Conservation (phyloP, 2,329 filamentous ascomycete species). For the Stachybotrys chartarum region DNA sequence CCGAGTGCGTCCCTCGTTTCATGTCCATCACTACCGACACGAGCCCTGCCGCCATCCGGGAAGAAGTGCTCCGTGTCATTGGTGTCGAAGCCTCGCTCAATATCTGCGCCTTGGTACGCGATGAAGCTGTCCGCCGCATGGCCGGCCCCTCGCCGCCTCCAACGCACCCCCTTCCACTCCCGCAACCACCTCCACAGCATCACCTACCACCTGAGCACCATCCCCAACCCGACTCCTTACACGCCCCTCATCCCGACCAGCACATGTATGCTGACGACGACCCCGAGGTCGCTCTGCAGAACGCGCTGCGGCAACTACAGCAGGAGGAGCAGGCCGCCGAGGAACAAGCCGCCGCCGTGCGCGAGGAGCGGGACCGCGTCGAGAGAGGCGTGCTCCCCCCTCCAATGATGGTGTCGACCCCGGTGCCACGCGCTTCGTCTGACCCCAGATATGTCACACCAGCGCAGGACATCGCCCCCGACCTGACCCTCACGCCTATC, state of each 20-base stretch:
- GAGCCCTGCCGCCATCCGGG: constrained; percentile 51
- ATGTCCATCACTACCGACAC: constrained; percentile 52
- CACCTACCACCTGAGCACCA: neutral
- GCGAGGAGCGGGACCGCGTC: constrained; percentile 43
- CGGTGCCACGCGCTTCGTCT: constrained; percentile 17
- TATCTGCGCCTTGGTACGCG: constrained; percentile 49
- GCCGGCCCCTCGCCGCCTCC: constrained; percentile 3
- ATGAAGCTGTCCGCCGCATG: constrained; percentile 44
- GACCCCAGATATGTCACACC: constrained; percentile 27
- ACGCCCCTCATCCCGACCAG: constrained; percentile 23
- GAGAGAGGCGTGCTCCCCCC: constrained; percentile 27
- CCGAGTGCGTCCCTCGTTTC: constrained; percentile 52
- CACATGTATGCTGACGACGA: constrained; percentile 44
- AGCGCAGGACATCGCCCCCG: constrained; percentile 25
- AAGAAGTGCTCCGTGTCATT: constrained; percentile 47
- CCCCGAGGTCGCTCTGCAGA: constrained; percentile 51
- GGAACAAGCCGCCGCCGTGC: constrained; percentile 46
- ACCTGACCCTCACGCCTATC: constrained; percentile 49
- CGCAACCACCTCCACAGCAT: constrained; percentile 16
- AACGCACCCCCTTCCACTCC: constrained; percentile 10
- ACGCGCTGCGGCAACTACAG: constrained; percentile 50
- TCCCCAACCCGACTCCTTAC: constrained; percentile 12
- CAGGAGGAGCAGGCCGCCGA: constrained; percentile 53
- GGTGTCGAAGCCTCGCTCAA: constrained; percentile 47
- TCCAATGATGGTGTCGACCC: constrained; percentile 24